Evolutionary conservation across 768 basidiomycete genomes (phyloP), one percentile per base, ranked within the genome.

Genomic region (Rhizopogon vulgaris): DNA sequence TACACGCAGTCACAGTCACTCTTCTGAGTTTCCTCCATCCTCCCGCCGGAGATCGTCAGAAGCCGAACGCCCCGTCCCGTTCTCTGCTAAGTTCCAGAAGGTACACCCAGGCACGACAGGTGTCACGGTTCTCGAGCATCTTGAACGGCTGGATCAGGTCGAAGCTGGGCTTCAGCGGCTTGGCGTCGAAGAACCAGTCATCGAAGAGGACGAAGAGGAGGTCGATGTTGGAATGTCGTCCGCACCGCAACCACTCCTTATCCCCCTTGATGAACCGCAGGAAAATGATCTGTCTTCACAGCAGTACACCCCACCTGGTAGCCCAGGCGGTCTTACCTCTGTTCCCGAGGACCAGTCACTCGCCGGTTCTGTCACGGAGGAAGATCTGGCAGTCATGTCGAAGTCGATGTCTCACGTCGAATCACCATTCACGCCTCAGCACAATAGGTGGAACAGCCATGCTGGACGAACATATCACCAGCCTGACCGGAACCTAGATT

Each of bases 51-150:
- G 76, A 38, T 84, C 84, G 32, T 73, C 79, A 6, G 86, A 85
- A 43, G 73, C 76, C 24, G 76, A 81, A 17, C 78, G 90, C 32
- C 90, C 90, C 0, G 85, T 92, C 12, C 87, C 89, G 3, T 90
- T 92, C 65, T 82, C 84, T 11, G 79, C 84, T n/a, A 91, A 90
- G 69, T 87, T 88, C 67, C 82, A 86, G 62, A 79, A 83, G 43
- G 84, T 91, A 32, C 87, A 90, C 62, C 89, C 89, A 41, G 88
- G 87, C 36, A 90, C 89, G 27, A 92, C 89, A 0, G 91, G 91
- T 10, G 90, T 93, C 24, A 85, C 83, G 9, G 84, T 93, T 43
- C 75, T 94, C 36, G 87, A 90, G 60, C 90, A 92, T 58, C 75
- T 94, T 57, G 91, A 94, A 62, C 82, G 87, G 41, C 69, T 94